Percentiles rank a stretch among this genome's conserved stretches.
Evolutionary conservation across 2,329 filamentous ascomycete species (phyloP).

Genomic region (Whalleya microplaca): DNA sequence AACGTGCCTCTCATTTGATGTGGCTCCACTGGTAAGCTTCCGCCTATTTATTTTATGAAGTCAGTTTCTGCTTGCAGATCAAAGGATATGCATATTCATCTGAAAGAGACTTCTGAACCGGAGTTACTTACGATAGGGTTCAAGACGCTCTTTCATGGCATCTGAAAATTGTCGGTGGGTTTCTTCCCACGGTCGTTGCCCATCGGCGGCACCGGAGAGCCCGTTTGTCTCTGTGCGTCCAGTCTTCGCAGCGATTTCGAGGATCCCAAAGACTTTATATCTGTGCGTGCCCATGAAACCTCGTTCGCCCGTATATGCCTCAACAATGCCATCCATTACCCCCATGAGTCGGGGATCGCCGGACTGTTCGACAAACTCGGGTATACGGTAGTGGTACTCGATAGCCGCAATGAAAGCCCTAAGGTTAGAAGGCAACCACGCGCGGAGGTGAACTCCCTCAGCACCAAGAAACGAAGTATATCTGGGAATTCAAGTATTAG

Average conservation of each 20-base stretch:
- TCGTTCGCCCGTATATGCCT: constrained; percentile 58
- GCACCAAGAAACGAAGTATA: constrained; percentile 55
- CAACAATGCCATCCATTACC: constrained; percentile 57
- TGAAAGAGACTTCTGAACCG: not conserved
- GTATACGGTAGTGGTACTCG: constrained; percentile 57
- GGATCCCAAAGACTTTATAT: constrained; percentile 61
- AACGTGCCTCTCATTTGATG: constrained; percentile 59
- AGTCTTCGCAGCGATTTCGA: constrained; percentile 57
- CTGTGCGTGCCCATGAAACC: constrained; percentile 60
- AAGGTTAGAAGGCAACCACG: constrained; percentile 58
- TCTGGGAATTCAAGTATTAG: constrained; percentile 12
- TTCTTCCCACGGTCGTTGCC: constrained; percentile 52
- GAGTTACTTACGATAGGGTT: constrained; percentile 45
- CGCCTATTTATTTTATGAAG: constrained; percentile 24
- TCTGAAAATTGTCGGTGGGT: constrained; percentile 56
- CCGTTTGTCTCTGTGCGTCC: constrained; percentile 58
- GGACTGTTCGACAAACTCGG: constrained; percentile 55
- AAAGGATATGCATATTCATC: too few species aligned
- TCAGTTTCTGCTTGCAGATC: constrained; percentile 1
- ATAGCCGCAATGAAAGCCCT: constrained; percentile 59
- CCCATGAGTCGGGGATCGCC: constrained; percentile 55
- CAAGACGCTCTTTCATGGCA: constrained; percentile 57
- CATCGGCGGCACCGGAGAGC: constrained; percentile 48
- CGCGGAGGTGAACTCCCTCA: constrained; percentile 56
- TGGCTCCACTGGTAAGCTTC: constrained; percentile 50